These are phyloP conservation scores for Suillus sp. DNA, from an alignment of 768 basidiomycete genomes.

Conservation along the genomic window DNA sequence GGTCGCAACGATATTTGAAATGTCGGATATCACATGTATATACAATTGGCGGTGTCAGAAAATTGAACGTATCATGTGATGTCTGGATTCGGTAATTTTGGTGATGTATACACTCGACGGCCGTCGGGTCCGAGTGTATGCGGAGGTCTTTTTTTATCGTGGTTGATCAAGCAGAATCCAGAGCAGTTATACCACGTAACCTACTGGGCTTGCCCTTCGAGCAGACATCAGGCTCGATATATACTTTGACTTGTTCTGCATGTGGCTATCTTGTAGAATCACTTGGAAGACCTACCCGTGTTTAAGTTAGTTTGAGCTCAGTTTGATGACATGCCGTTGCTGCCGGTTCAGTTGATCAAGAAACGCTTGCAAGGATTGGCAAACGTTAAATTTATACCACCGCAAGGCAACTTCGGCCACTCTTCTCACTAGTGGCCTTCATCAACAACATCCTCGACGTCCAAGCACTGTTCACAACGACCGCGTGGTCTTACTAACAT, in stretches of 20 bases:
- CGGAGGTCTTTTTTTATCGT: neutral
- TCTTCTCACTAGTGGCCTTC: slow-evolving; percentile 10
- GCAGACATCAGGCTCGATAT: neutral
- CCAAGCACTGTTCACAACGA: slow-evolving; percentile 18
- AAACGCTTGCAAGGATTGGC: slow-evolving; percentile 3
- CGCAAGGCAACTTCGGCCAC: slow-evolving; percentile 3
- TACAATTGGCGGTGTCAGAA: too few relatives aligned
- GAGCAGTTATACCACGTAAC: neutral
- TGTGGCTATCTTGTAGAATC: neutral
- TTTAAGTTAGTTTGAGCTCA: slow-evolving; percentile 15
- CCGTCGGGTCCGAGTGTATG: slow-evolving; percentile 9
- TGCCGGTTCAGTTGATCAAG: slow-evolving; percentile 9
- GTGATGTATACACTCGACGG: neutral
- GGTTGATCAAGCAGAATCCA: neutral
- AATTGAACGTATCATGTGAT: neutral
- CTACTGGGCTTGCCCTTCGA: neutral
- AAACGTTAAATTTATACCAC: slow-evolving; percentile 10
- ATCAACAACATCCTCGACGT: slow-evolving; percentile 12
- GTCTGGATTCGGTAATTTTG: neutral
- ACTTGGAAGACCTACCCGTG: neutral
- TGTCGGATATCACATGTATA: too few relatives aligned
- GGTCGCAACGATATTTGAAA: too few relatives aligned
- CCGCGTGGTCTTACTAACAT: slow-evolving; percentile 13
- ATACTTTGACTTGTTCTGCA: neutral
- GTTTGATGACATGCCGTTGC: slow-evolving; percentile 11